Conservation (phyloP, 352 stramenopile genomes). For the Pythium aphanidermatum region DNA sequence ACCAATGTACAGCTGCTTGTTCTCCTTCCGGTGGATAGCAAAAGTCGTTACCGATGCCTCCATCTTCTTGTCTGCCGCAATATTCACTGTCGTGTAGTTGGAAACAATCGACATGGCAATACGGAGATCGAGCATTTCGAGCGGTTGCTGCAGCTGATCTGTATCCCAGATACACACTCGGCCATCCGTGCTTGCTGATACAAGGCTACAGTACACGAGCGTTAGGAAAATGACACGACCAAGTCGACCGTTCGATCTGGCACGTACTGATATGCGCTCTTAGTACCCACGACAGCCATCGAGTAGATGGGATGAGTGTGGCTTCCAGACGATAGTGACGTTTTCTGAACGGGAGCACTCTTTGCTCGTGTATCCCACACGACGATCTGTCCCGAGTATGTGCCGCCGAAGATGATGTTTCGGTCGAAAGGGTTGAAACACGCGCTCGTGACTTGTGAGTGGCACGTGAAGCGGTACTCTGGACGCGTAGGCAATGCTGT, state of each 20-base stretch:
- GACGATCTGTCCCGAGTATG: conserved; percentile 83
- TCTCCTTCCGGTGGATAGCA: conserved; percentile 75
- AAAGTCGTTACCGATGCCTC: conserved; percentile 80
- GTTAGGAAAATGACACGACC: no score
- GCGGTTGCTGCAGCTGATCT: conserved; percentile 74
- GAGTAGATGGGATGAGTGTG: conserved; percentile 87
- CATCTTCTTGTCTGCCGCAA: conserved; percentile 79
- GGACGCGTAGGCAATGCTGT: conserved; percentile 70
- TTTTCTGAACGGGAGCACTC: conserved; percentile 77
- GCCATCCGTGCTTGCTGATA: conserved; percentile 82
- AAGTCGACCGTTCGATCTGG: no score
- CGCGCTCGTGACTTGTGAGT: conserved; percentile 80
- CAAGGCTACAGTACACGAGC: conserved; percentile 36
- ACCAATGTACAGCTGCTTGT: conserved; percentile 79
- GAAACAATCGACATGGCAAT: conserved; percentile 77
- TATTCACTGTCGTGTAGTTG: conserved; percentile 58
- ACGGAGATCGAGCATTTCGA: conserved; percentile 80
- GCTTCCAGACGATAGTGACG: conserved; percentile 64
- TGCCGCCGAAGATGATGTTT: conserved; percentile 79
- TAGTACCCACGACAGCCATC: conserved; percentile 77
- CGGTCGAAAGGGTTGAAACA: conserved; percentile 87
- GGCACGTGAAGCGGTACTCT: conserved; percentile 84
- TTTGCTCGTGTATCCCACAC: conserved; percentile 85
- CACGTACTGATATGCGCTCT: conserved; percentile 68
- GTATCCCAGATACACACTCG: conserved; percentile 84